Evolutionary conservation across 2,329 filamentous ascomycete species (phyloP).

Genomic region (Dothideomycetes sp.): DNA sequence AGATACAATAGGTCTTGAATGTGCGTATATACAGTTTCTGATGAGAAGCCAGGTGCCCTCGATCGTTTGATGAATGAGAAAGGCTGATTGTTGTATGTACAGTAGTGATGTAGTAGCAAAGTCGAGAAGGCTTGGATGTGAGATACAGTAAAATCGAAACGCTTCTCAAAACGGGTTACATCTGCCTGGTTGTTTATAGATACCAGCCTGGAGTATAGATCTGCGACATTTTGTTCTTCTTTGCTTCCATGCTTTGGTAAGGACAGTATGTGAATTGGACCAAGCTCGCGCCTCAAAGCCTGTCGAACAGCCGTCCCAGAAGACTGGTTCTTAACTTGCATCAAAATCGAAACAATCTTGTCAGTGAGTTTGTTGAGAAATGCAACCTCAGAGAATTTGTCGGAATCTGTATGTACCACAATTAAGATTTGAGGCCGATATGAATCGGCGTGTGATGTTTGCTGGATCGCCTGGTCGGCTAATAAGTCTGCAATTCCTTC

Average conservation of each 20-base stretch:
- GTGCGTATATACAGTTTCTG: conserved; percentile 16
- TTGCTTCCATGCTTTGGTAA: no score
- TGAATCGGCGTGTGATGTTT: conserved; percentile 14
- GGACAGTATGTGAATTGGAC: no score
- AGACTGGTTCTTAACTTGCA: no score
- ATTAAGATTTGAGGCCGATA: conserved; percentile 18
- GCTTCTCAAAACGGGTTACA: no score
- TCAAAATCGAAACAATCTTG: no score
- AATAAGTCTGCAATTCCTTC: conserved; percentile 19
- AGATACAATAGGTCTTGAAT: conserved; percentile 19
- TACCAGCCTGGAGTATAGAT: no score
- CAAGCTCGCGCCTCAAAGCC: no score
- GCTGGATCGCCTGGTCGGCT: conserved; percentile 15
- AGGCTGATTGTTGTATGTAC: background rate
- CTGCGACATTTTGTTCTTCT: no score
- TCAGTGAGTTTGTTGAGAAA: conserved; percentile 15
- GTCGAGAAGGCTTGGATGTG: conserved; percentile 17
- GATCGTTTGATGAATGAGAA: conserved; percentile 19
- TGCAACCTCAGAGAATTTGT: conserved; percentile 16
- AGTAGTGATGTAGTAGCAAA: conserved; percentile 15
- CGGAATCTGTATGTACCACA: conserved; percentile 19
- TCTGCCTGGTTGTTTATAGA: no score
- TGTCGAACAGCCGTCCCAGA: no score
- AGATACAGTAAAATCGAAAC: conserved; percentile 15
- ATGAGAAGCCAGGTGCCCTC: conserved; percentile 17